These are phyloP conservation scores for Debaryomyces prosopidis DNA, from an alignment of 805 yeast genomes.

Conservation along the genomic window DNA sequence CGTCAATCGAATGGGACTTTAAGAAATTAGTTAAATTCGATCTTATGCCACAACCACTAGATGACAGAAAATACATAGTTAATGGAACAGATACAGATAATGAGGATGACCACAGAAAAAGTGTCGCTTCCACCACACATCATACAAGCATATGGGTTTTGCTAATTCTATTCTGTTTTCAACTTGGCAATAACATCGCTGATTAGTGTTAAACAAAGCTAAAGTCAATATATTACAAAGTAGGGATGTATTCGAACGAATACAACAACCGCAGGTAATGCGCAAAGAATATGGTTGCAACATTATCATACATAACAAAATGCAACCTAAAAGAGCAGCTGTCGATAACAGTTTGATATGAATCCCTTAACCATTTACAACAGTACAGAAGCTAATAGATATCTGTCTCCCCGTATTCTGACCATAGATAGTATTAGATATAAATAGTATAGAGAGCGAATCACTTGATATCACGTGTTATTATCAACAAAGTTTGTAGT, in stretches of 20 bases:
- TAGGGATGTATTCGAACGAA: too few relatives aligned
- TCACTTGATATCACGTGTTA: background rate
- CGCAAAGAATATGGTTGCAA: too few relatives aligned
- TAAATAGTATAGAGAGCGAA: background rate
- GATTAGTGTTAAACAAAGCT: background rate
- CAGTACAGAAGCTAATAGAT: too few relatives aligned
- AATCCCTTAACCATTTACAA: too few relatives aligned
- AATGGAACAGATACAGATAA: slow-evolving; percentile 34
- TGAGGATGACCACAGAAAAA: slow-evolving; percentile 1
- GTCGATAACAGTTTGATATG: too few relatives aligned
- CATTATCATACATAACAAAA: too few relatives aligned
- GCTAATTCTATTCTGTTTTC: background rate
- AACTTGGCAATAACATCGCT: background rate
- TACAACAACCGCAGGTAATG: too few relatives aligned
- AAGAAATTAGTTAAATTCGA: slow-evolving; percentile 46
- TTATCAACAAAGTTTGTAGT: background rate
- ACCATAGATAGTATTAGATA: background rate
- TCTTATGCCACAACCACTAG: slow-evolving; percentile 64
- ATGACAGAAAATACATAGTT: slow-evolving; percentile 28
- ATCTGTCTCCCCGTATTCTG: background rate
- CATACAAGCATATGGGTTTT: background rate
- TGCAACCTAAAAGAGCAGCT: too few relatives aligned
- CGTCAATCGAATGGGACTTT: slow-evolving; percentile 69
- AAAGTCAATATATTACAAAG: too few relatives aligned
- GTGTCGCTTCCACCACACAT: background rate